Conservation (phyloP, 1,284 basidiomycete genomes). For the Vanrija pseudolonga region DNA sequence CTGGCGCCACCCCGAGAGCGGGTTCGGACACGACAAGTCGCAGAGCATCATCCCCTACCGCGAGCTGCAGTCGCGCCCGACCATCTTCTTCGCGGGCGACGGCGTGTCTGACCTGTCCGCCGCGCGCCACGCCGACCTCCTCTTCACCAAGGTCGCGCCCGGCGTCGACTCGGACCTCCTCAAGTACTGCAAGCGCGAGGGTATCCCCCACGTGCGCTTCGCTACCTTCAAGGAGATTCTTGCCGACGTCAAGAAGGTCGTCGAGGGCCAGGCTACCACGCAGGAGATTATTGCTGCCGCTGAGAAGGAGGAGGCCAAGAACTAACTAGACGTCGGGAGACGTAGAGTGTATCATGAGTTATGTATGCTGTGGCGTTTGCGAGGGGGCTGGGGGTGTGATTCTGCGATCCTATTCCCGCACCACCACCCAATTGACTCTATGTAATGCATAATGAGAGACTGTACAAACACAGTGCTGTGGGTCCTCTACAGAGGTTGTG, state of each 20-base stretch:
- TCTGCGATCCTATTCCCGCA: too few species aligned
- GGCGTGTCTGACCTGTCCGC: constrained; percentile 91
- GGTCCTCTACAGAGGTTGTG: not conserved
- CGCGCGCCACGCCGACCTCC: constrained; percentile 78
- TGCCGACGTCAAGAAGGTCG: constrained; percentile 59
- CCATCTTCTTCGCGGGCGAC: constrained; percentile 90
- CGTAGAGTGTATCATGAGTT: not conserved
- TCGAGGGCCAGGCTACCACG: constrained; percentile 50
- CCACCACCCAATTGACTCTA: too few species aligned
- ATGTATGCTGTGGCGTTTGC: not conserved
- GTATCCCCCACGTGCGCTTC: constrained; percentile 49
- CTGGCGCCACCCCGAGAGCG: constrained; percentile 80
- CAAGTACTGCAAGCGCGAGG: constrained; percentile 61
- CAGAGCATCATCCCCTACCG: constrained; percentile 84
- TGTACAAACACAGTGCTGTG: too few species aligned
- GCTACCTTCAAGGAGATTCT: constrained; percentile 48
- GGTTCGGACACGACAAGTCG: constrained; percentile 89
- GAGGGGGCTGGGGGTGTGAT: too few species aligned
- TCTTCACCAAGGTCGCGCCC: constrained; percentile 79
- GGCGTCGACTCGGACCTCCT: constrained; percentile 80
- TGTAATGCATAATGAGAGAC: not conserved
- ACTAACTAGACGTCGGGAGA: constrained; percentile 8
- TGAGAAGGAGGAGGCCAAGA: constrained; percentile 35
- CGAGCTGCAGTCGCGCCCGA: constrained; percentile 64
- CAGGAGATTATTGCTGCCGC: constrained; percentile 46